Percentiles rank a stretch among this genome's conserved stretches.
phyloP scores from a whole-genome alignment of 2,329 filamentous ascomycete species.

The Xylariaceae sp. region DNA sequence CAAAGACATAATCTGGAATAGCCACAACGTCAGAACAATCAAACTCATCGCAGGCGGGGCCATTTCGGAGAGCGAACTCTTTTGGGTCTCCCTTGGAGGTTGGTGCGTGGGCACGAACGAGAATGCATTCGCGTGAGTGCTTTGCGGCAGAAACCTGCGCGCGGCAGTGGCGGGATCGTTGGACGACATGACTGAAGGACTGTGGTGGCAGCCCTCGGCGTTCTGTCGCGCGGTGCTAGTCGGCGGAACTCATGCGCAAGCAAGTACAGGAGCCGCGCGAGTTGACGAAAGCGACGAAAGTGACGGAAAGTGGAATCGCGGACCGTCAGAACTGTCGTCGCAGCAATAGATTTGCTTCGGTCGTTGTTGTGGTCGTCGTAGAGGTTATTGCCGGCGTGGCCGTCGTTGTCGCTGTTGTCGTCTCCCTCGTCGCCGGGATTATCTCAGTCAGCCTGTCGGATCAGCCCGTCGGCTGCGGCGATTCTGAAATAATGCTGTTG shows the following conservation, averaged over 20 bases:
- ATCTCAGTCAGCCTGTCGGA: neutral
- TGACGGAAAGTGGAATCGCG: too few relatives aligned
- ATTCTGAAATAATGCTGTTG: neutral
- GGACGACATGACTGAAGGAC: slow-evolving; percentile 46
- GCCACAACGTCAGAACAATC: slow-evolving; percentile 19
- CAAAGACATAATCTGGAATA: slow-evolving; percentile 87
- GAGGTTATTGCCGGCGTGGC: neutral
- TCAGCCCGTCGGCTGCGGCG: slow-evolving; percentile 3
- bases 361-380: too few relatives aligned
- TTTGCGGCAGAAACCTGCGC: slow-evolving; percentile 62
- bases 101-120: slow-evolving; percentile 61
- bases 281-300: neutral
- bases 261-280: neutral
- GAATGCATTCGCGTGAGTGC: slow-evolving; percentile 68
- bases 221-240: slow-evolving; percentile 14
- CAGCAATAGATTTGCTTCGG: neutral
- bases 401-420: neutral
- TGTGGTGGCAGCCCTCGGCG: slow-evolving; percentile 16
- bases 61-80: slow-evolving; percentile 57
- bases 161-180: slow-evolving; percentile 56
- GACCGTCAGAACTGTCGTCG: neutral
- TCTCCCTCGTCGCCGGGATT: neutral
- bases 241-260: slow-evolving; percentile 19
- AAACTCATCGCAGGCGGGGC: slow-evolving; percentile 3
- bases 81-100: slow-evolving; percentile 70